Conservation (phyloP, 148 eudicot species). For the Camellia lanceoleosa region DNA sequence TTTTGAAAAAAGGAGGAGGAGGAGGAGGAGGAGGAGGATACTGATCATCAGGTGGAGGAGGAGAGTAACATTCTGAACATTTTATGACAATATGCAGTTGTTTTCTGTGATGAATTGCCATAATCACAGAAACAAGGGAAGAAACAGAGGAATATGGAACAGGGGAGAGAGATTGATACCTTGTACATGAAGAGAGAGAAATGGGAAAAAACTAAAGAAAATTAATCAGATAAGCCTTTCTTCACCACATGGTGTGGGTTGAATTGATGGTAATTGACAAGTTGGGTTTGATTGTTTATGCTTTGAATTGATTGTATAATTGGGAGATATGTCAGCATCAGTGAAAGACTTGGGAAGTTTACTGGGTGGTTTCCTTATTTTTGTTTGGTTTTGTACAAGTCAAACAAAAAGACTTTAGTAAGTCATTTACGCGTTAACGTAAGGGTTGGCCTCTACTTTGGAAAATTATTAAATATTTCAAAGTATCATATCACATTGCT, state of each 20-base stretch:
- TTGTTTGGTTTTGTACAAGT: neutral
- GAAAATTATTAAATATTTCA: too few relatives aligned
- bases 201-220: neutral
- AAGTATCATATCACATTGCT: too few relatives aligned
- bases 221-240: neutral
- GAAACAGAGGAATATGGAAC: neutral
- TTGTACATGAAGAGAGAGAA: neutral
- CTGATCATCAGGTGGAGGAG: neutral
- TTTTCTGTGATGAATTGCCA: neutral
- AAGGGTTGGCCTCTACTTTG: neutral
- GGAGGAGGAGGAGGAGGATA: neutral
- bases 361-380: neutral
- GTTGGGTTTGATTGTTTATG: neutral
- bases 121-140: neutral
- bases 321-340: neutral
- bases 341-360: conserved; percentile 3
- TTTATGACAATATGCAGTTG: too few relatives aligned
- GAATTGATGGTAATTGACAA: neutral
- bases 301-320: neutral
- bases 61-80: neutral
- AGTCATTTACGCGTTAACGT: conserved; percentile 12
- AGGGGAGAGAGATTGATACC: conserved; percentile 1
- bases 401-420: neutral
- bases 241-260: too few relatives aligned
- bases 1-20: neutral